Evolutionary conservation across 2,329 filamentous ascomycete genomes (phyloP).

Genomic region (Capronia americana): DNA sequence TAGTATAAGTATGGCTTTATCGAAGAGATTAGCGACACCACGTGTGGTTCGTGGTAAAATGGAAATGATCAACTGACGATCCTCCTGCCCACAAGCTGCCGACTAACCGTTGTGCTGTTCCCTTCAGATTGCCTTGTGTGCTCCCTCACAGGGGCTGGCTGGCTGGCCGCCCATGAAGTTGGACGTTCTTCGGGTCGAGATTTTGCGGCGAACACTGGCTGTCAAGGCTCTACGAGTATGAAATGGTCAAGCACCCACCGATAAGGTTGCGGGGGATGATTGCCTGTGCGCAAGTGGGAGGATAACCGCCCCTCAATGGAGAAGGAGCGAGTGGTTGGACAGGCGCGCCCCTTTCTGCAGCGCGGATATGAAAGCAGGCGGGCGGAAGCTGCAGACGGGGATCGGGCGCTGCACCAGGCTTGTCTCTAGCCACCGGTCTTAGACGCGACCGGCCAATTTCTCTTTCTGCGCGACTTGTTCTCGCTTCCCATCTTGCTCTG

Average conservation of each 20-base stretch:
- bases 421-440: conserved; percentile 13
- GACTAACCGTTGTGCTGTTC: background rate
- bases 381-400: conserved; percentile 4
- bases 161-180: background rate
- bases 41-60: conserved; percentile 21
- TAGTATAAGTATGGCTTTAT: background rate
- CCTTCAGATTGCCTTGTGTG: background rate
- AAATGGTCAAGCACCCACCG: background rate
- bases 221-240: background rate
- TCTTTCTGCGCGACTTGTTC: conserved; percentile 18
- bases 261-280: conserved; percentile 9
- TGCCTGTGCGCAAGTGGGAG: conserved; percentile 8
- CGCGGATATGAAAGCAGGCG: background rate
- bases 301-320: conserved; percentile 3
- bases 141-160: background rate
- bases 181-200: background rate
- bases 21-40: conserved; percentile 19
- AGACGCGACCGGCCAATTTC: conserved; percentile 22
- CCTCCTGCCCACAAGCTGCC: background rate
- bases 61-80: conserved; percentile 14
- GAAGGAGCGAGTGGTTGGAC: background rate
- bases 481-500: conserved; percentile 18
- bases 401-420: conserved; percentile 16
- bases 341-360: conserved; percentile 16
- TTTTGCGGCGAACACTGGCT: background rate